Percentiles rank a stretch among this genome's conserved stretches.
These are phyloP conservation scores for Tuber brumale DNA, from an alignment of 495 filamentous ascomycete species.

Conservation along the genomic window DNA sequence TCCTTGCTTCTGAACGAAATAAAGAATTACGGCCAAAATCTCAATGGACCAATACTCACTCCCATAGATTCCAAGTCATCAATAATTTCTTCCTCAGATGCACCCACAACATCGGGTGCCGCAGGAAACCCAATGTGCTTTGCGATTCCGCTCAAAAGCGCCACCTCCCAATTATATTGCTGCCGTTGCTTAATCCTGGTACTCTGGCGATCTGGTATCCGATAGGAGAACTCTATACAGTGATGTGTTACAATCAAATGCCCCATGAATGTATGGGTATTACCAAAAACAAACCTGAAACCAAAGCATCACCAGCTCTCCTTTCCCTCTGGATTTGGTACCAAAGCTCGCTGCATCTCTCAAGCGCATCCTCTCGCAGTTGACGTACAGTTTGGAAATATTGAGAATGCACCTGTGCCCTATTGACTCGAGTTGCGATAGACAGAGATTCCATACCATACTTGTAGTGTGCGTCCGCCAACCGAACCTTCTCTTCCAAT, in stretches of 20 bases:
- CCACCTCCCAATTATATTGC: constrained; percentile 89
- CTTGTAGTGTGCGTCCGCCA: constrained; percentile 62
- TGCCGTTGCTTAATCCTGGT: constrained; percentile 68
- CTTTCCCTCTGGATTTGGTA: constrained; percentile 89
- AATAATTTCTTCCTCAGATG: constrained; percentile 65
- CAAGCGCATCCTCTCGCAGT: constrained; percentile 69
- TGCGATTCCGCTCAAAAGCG: constrained; percentile 78
- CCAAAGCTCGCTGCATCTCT: constrained; percentile 72
- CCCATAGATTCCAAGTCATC: constrained; percentile 85
- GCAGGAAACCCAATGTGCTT: constrained; percentile 95
- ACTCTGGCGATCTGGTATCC: constrained; percentile 63
- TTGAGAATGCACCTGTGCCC: constrained; percentile 75
- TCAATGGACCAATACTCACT: constrained; percentile 53
- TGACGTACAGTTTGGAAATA: constrained; percentile 78
- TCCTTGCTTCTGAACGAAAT: constrained; percentile 22
- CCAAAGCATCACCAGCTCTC: constrained; percentile 69
- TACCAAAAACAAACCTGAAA: constrained; percentile 61
- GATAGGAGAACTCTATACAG: constrained; percentile 46
- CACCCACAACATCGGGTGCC: constrained; percentile 71
- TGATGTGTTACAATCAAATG: constrained; percentile 23
- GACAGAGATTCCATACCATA: constrained; percentile 66
- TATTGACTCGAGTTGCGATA: constrained; percentile 67
- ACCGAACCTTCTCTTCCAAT: constrained; percentile 67
- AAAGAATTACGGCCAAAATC: constrained; percentile 29
- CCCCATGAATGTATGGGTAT: constrained; percentile 14